Base-by-base conservation (phyloP, 805 yeast genomes). In the Dipodascus albidus region DNA sequence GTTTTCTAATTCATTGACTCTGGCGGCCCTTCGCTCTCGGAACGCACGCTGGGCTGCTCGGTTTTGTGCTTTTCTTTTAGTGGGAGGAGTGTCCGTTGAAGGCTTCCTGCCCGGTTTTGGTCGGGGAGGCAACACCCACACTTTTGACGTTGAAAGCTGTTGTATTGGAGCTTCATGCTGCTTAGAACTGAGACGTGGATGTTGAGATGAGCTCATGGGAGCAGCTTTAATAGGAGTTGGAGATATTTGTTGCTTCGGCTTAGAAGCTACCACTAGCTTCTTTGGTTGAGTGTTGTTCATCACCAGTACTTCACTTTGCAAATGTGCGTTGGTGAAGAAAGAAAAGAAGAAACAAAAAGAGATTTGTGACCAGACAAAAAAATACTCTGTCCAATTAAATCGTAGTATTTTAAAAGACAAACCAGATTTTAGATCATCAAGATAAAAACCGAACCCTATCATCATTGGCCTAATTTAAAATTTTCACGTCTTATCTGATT, bases 31-130 rank as follows among this genome's bases (percentile, higher is more conserved):
- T 58, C 96, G 75, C 66, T 88, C 95, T 58, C 96, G 72, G 70
- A 87, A 87, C 1, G 97, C 95, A 54, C 96, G 65, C 72, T 90
- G 95, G 21, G 96, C 96, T n/a, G 93, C 95, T 55, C 96, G 72
- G 65, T 89, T 89, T 67, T 86, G 96, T 2, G 95, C 95, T 67
- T 87, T 87, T 52, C 96, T 72, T 66, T 87, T 86, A 21, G 84
- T 80, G 0, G 90, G 89, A 0, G 96, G 95, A 0, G 90, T 79
- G 59, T 87, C 96, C 2, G 77, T 76, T 58, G 81, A 72, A 15
- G 85, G 85, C 66, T 81, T 81, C 23, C 77, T 60, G 27, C 77
- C 76, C 14, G 75, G 75, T 64, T 85, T 83, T 23, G 95, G 93
- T 58, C 93, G 73, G 9, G 95, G 95, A 2, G 95, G 95, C 27